Base-by-base conservation (phyloP, 1,284 basidiomycete genomes). In the Inonotus obliquus region DNA sequence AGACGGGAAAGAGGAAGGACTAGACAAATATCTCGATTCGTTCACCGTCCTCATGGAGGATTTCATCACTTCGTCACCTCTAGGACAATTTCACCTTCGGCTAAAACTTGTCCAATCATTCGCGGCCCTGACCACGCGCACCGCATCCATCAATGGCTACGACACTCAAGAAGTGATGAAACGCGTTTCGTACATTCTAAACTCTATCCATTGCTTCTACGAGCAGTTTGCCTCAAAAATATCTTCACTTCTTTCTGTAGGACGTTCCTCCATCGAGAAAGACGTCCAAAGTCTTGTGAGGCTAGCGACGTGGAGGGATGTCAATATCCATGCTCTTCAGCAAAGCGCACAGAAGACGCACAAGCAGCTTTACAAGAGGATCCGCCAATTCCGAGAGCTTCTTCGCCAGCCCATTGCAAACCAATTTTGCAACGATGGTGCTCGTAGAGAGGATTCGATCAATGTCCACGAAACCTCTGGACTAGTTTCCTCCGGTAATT, bases 221-320 rank as follows among this genome's bases (percentile, higher is more conserved):
- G 67, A 71, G 11, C 82, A 92, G 44, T 94, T 89, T 71, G 71
- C 78, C 9, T 67, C 77, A 0, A 73, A 75, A 4, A 73, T 97
- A 39, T 69, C 75, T 6, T 70, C 75, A 6, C 79, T 77, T 6
- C 74, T 97, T n/a, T 67, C 71, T 3, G 74, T 79, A 9, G 87
- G 94, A 72, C 84, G 88, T 61, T 75, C 73, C 1, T 71, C 72
- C 1, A 73, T 98, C 48, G 94, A 98, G 74, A 89, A 87, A 68
- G 91, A 96, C 59, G 83, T 99, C 59, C 82, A 81, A 63, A 86
- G 85, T 59, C 91, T 93, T 71, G 91, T 99, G 79, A 95, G 94
- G 73, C 81, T 99, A 44, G 97, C 97, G 0, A 97, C 94, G 70
- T 99, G 97, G 97, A 96, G 92, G 73, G 97, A 99, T 71, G 81